Percentiles rank a stretch among this genome's conserved stretches.
Evolutionary conservation across 2,329 filamentous ascomycete genomes (phyloP).

Genomic region (Ploettnerulaceae sp.): DNA sequence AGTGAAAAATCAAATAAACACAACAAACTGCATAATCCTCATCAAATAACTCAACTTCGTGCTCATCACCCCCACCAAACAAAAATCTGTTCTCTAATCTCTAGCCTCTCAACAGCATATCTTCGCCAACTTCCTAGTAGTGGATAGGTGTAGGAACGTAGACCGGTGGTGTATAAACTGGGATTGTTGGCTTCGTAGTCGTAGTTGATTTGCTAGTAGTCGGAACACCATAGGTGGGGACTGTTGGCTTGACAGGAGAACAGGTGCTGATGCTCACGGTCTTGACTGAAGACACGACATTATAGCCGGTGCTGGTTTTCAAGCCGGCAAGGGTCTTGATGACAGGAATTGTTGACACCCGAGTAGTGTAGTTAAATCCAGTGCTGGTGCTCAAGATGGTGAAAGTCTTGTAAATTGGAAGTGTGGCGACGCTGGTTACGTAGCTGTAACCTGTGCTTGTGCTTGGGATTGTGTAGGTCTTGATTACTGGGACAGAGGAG

Average conservation of each 20-base stretch:
- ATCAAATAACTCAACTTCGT: not conserved
- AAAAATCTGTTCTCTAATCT: no score
- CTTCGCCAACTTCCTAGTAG: no score
- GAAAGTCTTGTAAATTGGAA: not conserved
- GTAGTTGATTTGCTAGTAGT: not conserved
- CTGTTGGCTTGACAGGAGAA: not conserved
- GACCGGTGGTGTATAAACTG: no score
- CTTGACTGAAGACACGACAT: not conserved
- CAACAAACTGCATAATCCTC: not conserved
- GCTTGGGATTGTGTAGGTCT: constrained; percentile 6
- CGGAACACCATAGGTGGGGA: not conserved
- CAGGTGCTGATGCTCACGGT: not conserved
- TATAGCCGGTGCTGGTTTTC: not conserved
- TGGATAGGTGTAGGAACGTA: no score
- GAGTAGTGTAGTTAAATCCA: not conserved
- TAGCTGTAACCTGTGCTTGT: not conserved
- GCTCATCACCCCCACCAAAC: not conserved
- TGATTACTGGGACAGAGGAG: not conserved
- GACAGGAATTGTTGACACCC: not conserved
- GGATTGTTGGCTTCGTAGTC: not conserved
- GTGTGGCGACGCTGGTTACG: not conserved
- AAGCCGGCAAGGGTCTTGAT: not conserved
- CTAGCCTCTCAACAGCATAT: no score
- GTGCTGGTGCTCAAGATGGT: not conserved
- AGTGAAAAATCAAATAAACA: not conserved